Evolutionary conservation across 106 monocot genomes (phyloP).

Genomic region (Platanthera zijinensis): DNA sequence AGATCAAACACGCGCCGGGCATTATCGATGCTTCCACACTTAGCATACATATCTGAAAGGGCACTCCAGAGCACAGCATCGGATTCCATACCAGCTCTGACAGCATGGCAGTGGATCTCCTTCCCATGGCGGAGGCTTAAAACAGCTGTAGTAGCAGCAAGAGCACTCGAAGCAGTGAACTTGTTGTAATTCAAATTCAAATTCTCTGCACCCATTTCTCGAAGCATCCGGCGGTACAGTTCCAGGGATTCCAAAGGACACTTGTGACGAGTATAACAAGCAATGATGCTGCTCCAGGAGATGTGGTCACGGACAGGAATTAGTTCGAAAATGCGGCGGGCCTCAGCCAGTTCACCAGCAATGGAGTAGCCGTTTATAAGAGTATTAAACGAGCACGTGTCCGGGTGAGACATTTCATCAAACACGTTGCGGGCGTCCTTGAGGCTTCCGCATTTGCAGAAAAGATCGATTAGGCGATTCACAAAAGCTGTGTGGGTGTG

Average conservation of each 20-base stretch:
- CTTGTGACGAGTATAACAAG: constrained; percentile 7
- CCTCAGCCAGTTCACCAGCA: constrained; percentile 8
- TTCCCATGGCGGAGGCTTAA: constrained; percentile 8
- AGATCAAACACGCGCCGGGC: constrained; percentile 10
- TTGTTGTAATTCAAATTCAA: background rate
- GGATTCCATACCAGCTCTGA: constrained; percentile 5
- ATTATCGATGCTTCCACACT: constrained; percentile 8
- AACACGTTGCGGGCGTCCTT: constrained; percentile 13
- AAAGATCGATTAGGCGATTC: constrained; percentile 19
- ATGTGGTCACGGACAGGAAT: constrained; percentile 17
- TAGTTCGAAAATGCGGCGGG: constrained; percentile 10
- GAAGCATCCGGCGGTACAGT: constrained; percentile 9
- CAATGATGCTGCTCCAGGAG: constrained; percentile 19
- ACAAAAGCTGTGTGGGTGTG: background rate
- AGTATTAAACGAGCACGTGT: constrained; percentile 20
- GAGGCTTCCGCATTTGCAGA: constrained; percentile 9
- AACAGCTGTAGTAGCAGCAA: constrained; percentile 3
- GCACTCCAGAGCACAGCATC: constrained; percentile 13
- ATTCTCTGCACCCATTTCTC: background rate
- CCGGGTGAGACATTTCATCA: constrained; percentile 11
- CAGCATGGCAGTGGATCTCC: constrained; percentile 13
- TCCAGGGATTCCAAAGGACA: constrained; percentile 7
- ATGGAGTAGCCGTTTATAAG: constrained; percentile 13
- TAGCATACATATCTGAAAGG: constrained; percentile 15
- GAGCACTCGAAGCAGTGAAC: constrained; percentile 14